These are phyloP conservation scores for Chloromonas sp. DNA, from an alignment of 163 green algal species.

Conservation along the genomic window DNA sequence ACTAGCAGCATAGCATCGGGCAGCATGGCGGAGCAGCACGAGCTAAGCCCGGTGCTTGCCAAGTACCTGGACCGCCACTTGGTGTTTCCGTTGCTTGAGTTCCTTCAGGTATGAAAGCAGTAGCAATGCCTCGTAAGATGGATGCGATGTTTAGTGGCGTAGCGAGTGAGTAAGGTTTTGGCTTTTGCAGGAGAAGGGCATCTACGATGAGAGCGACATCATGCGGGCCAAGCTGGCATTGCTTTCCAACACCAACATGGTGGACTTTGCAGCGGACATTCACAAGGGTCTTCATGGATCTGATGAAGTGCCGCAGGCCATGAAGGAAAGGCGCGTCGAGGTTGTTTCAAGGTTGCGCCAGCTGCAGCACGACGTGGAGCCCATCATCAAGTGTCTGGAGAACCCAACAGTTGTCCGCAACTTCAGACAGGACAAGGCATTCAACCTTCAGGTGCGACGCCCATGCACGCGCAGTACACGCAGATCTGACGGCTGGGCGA, in stretches of 20 bases:
- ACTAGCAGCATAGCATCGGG: too few relatives aligned
- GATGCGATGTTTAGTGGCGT: background rate
- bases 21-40: constrained; percentile 27
- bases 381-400: constrained; percentile 87
- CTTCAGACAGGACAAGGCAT: constrained; percentile 88
- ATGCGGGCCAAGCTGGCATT: constrained; percentile 90
- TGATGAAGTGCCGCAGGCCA: constrained; percentile 73
- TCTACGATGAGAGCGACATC: constrained; percentile 77
- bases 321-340: constrained; percentile 59
- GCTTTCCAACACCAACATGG: constrained; percentile 96
- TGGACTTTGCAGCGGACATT: constrained; percentile 98
- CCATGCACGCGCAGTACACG: too few relatives aligned
- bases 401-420: constrained; percentile 82
- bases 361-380: constrained; percentile 78
- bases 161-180: background rate
- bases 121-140: background rate
- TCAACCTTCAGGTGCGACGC: constrained; percentile 67
- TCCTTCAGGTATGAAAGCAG: constrained; percentile 53
- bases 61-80: constrained; percentile 90
- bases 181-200: constrained; percentile 36
- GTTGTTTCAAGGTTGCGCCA: constrained; percentile 63
- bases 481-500: too few relatives aligned
- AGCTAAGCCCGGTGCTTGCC: constrained; percentile 70
- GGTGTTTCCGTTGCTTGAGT: constrained; percentile 95
- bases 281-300: constrained; percentile 84